Percentiles rank a stretch among this genome's conserved stretches.
Conservation (phyloP, 176 grass and related monocot genomes). For the Phoenix dactylifera region DNA sequence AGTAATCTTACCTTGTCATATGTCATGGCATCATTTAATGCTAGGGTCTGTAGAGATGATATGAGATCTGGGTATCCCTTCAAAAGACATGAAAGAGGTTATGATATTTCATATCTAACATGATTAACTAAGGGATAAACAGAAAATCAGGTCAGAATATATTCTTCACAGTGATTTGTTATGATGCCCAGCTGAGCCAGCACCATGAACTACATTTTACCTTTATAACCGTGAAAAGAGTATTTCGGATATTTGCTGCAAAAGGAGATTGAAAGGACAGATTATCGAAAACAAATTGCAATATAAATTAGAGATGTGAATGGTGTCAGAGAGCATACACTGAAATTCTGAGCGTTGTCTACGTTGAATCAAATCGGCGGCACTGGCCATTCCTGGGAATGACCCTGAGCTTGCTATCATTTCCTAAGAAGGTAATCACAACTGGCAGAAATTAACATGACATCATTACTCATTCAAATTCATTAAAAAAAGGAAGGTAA, state of each 20-base stretch:
- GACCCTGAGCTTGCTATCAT: slow-evolving; percentile 33
- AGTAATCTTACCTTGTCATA: slow-evolving; percentile 74
- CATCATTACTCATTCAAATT: slow-evolving; percentile 2
- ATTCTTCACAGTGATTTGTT: not conserved
- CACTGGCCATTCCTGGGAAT: slow-evolving; percentile 42
- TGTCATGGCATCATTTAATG: slow-evolving; percentile 89
- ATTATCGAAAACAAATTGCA: slow-evolving; percentile 3
- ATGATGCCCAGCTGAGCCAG: not conserved
- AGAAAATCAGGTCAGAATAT: too few relatives aligned
- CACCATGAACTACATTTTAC: slow-evolving; percentile 26
- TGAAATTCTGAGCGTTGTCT: slow-evolving; percentile 91
- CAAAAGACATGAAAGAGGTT: not conserved
- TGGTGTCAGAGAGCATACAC: slow-evolving; percentile 38
- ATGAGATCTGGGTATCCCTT: slow-evolving; percentile 78
- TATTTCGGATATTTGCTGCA: slow-evolving; percentile 66
- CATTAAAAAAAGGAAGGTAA: not conserved
- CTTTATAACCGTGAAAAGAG: slow-evolving; percentile 51
- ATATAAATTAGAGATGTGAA: not conserved
- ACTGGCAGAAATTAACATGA: slow-evolving; percentile 8
- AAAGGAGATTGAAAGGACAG: not conserved
- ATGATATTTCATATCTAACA: too few relatives aligned
- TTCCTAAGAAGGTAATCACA: slow-evolving; percentile 38
- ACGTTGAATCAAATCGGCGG: slow-evolving; percentile 85
- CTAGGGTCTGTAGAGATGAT: slow-evolving; percentile 56
- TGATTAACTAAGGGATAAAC: too few relatives aligned